Evolutionary conservation across 768 basidiomycete genomes (phyloP), one percentile per base, ranked within the genome.

Genomic region (Pleurotus djamor): DNA sequence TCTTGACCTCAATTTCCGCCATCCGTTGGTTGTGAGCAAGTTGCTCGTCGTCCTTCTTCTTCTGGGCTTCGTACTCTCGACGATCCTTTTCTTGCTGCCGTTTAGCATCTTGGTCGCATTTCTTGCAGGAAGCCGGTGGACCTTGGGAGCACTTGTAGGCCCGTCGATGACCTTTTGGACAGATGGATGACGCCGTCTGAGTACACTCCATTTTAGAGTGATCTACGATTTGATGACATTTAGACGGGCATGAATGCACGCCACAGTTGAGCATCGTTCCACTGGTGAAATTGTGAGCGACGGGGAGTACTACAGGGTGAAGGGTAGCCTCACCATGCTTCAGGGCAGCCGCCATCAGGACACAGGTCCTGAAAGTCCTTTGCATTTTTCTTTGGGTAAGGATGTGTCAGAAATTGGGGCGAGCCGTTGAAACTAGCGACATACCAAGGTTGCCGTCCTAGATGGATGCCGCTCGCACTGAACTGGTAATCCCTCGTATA

Each of bases 291-390:
- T 43, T 8, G n/a, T 17, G 0, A 34, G 21, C 36, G n/a, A 36
- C 44, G 17, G 3, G 44, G 12, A 50, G 4, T 52, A 45, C 17
- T 59, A 36, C 37, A 17, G 32, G 49, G 44, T 38, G 16, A 7
- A 43, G 38, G n/a, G 59, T 28, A 44, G 37, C 65, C 76, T 49
- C 71, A 88, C 88, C 88, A 90, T 48, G 81, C 78, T 60, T 79
- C 74, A 2, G 60, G 68, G 60, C 88, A 90, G 2, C 88, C 88
- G 7, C 88, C 88, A 52, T 87, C 86, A 0, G 87, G 87, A 60
- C 77, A 77, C 17, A 76, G 56, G 12, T 58, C 59, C 7, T 84
- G 79, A 49, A 89, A 90, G 9, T 86, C 79, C 1, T 64, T 70
- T 0, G 82, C 0, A 5, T 37, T 54, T 13, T 36, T 28, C 52